These are phyloP conservation scores for Curvularia hawaiiensis DNA, from an alignment of 2,329 filamentous ascomycete genomes.

Conservation along the genomic window DNA sequence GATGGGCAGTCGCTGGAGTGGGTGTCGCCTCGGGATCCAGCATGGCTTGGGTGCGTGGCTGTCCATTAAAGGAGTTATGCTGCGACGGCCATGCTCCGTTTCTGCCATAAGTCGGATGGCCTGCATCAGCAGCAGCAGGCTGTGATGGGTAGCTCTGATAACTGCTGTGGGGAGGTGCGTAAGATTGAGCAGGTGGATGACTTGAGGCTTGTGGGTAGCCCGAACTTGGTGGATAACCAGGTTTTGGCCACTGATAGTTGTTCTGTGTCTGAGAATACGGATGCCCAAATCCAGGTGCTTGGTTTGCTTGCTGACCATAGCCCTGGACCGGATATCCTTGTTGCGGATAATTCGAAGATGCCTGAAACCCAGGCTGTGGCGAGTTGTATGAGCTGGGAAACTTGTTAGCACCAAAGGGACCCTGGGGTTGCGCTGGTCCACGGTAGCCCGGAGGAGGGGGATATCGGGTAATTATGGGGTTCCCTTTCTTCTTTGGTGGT, in stretches of 20 bases:
- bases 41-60: constrained; percentile 4
- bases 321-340: constrained; percentile 32
- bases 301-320: constrained; percentile 30
- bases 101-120: constrained; percentile 34
- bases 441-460: constrained; percentile 56
- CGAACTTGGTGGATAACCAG: constrained; percentile 30
- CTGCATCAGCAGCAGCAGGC: constrained; percentile 26
- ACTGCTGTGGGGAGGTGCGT: constrained; percentile 24
- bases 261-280: constrained; percentile 28
- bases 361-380: constrained; percentile 34
- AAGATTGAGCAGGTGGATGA: constrained; percentile 30
- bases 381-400: constrained; percentile 36
- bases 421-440: constrained; percentile 41
- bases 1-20: constrained; percentile 33
- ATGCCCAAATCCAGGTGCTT: constrained; percentile 23
- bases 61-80: constrained; percentile 22
- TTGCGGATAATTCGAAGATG: constrained; percentile 27
- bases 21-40: constrained; percentile 38
- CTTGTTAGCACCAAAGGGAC: constrained; percentile 32
- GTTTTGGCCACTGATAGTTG: constrained; percentile 35
- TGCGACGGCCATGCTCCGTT: constrained; percentile 29
- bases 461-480: constrained; percentile 57
- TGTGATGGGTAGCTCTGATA: constrained; percentile 30
- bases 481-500: constrained; percentile 52
- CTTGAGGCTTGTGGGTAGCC: constrained; percentile 27